phyloP scores from a whole-genome alignment of 1,284 basidiomycete species.

The Kwoniella shivajii region DNA sequence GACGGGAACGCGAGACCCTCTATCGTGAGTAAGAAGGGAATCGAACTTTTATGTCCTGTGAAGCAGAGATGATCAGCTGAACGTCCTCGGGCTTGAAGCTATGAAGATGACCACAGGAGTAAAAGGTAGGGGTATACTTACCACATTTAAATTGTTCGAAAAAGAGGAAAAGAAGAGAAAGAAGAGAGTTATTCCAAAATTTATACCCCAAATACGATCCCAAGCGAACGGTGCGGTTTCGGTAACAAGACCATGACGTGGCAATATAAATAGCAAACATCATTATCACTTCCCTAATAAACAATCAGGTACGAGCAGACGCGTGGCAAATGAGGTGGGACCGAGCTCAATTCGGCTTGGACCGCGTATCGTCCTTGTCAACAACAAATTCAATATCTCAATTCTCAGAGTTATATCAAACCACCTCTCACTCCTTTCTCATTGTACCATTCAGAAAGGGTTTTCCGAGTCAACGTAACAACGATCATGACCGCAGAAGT shows the following conservation, averaged over 20 bases:
- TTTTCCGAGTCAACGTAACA: not conserved
- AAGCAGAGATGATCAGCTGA: not conserved
- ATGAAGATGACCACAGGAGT: not conserved
- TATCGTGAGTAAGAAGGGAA: constrained; percentile 49
- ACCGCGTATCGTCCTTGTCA: not conserved
- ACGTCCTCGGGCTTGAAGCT: not conserved
- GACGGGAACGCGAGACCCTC: constrained; percentile 54
- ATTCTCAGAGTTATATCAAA: no score
- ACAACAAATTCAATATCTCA: not conserved
- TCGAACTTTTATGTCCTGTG: constrained; percentile 53
- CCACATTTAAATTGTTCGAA: constrained; percentile 27
- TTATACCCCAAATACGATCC: not conserved
- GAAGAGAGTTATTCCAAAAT: constrained; percentile 1
- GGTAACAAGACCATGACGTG: constrained; percentile 7
- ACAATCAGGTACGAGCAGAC: not conserved
- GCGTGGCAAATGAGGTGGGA: not conserved
- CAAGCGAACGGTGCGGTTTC: not conserved
- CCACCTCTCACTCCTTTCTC: not conserved
- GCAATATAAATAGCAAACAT: not conserved
- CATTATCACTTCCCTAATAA: no score
- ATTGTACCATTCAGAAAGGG: not conserved
- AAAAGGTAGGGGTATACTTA: constrained; percentile 24
- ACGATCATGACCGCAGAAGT: constrained; percentile 1
- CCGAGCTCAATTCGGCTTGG: not conserved
- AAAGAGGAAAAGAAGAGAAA: constrained; percentile 6